Evolutionary conservation across 129 eudicot species (phyloP).

Genomic region (Centrapalus pauciflorus): DNA sequence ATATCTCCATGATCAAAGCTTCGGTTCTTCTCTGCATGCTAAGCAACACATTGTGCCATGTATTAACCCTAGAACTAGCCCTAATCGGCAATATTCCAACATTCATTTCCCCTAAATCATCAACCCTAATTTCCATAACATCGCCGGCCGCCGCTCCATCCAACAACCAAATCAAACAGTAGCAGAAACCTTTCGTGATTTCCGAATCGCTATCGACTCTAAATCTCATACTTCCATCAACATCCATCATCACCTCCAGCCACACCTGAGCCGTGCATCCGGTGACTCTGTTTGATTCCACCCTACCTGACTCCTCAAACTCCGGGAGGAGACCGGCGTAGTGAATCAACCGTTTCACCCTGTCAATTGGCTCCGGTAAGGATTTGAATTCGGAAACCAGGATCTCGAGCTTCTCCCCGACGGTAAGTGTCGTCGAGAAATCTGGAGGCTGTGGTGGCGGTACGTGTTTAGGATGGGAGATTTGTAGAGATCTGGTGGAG

Average conservation of each 20-base stretch:
- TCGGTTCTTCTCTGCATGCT: conserved; percentile 73
- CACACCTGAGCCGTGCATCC: conserved; percentile 90
- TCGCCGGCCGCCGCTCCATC: conserved; percentile 72
- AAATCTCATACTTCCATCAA: conserved; percentile 46
- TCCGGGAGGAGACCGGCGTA: conserved; percentile 56
- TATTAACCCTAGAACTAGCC: conserved; percentile 75
- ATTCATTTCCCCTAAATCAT: conserved; percentile 73
- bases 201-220: conserved; percentile 85
- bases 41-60: conserved; percentile 80
- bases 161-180: conserved; percentile 70
- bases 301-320: conserved; percentile 38
- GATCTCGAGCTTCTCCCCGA: conserved; percentile 33
- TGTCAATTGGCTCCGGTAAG: conserved; percentile 58
- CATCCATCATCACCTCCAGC: conserved; percentile 60
- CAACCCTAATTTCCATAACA: conserved; percentile 45
- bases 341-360: conserved; percentile 63
- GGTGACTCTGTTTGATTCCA: conserved; percentile 48
- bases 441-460: background rate
- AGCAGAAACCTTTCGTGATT: conserved; percentile 83
- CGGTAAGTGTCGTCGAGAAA: conserved; percentile 11
- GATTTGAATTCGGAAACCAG: conserved; percentile 61
- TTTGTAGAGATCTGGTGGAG: conserved; percentile 20
- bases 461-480: conserved; percentile 6
- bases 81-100: conserved; percentile 61
- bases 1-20: conserved; percentile 38